Base-by-base conservation (phyloP, 768 basidiomycete genomes). In the Gloeostereum incarnatum region DNA sequence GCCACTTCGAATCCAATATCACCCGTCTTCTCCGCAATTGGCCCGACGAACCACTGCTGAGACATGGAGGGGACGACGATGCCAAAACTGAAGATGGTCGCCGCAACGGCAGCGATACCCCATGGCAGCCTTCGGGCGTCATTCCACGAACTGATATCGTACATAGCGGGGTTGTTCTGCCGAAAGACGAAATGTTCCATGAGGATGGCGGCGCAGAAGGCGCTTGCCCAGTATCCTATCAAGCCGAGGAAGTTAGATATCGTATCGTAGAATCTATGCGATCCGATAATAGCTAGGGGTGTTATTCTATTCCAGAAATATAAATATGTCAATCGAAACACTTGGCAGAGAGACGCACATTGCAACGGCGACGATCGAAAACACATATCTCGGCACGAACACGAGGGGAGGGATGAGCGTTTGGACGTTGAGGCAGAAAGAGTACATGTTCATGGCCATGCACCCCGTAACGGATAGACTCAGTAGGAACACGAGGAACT, bases 361-460 rank as follows among this genome's bases (percentile, higher is more conserved):
- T 4, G 63, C 73, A 1, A 66, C 73, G 13, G 68, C 66, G 41
- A 75, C 37, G 19, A 34, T 9, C 2, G 37, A 26, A 27, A 36
- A 22, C 13, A 25, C 56, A 49, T 73, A 78, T 45, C 76, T 59
- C 1, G 75, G 74, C 23, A 76, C 61, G 39, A 43, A 40, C 13
- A 56, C 49, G n/a, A 66, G 45, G 29, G 49, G 59, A 0, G 74
- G 73, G 6, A 72, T 41, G 45, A 68, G 55, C 2, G 70, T 63
- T 45, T 78, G 76, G 47, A 75, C 60, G 45, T 61, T 66, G 41
- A 80, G 64, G 19, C 68, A 64, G 42, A 73, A 66, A 31, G 71
- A 75, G 53, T 83, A 83, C 34, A 81, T 68, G 8, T 77, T 78
- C 4, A 72, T 69, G 3, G 76, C 74, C 31, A 76, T 74, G 54